Evolutionary conservation across 2,329 filamentous ascomycete species (phyloP).

Genomic region (Arthrobotrys sphaeroides): DNA sequence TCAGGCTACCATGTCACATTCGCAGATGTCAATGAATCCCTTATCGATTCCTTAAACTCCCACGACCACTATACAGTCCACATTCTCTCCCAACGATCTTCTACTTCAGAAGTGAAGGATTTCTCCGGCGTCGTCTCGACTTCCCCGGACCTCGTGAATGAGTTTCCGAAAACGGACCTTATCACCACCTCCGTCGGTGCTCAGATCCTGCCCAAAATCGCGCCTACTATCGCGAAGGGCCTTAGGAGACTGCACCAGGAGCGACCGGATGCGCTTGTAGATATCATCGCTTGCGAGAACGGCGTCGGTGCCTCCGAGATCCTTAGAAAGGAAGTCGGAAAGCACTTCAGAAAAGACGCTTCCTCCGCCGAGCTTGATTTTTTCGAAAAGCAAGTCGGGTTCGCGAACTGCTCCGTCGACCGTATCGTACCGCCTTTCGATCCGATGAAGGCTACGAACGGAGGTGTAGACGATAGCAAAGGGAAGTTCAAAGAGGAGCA

Average conservation of each 20-base stretch:
- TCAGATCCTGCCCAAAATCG: slow-evolving; percentile 95
- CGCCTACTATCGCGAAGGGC: slow-evolving; percentile 92
- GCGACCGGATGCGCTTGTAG: slow-evolving; percentile 71
- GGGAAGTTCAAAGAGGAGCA: slow-evolving; percentile 62
- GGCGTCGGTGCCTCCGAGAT: slow-evolving; percentile 85
- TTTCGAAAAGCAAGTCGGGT: slow-evolving; percentile 75
- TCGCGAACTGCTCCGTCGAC: slow-evolving; percentile 98
- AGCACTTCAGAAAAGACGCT: slow-evolving; percentile 52
- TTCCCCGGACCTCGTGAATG: slow-evolving; percentile 82
- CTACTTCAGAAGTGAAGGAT: slow-evolving; percentile 83
- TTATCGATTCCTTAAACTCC: slow-evolving; percentile 82
- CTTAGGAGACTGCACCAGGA: slow-evolving; percentile 75
- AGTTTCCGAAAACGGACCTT: slow-evolving; percentile 86
- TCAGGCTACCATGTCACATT: slow-evolving; percentile 97
- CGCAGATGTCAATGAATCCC: slow-evolving; percentile 85
- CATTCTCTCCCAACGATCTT: slow-evolving; percentile 55
- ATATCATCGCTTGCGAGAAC: slow-evolving; percentile 98
- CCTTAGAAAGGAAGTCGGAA: slow-evolving; percentile 55
- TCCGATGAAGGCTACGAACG: not conserved
- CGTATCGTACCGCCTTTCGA: slow-evolving; percentile 91
- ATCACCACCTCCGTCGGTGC: slow-evolving; percentile 98
- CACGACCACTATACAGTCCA: slow-evolving; percentile 80
- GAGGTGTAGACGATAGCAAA: slow-evolving; percentile 63
- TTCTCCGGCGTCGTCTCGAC: slow-evolving; percentile 97
- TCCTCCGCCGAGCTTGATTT: slow-evolving; percentile 46